Evolutionary conservation across 1,284 basidiomycete species (phyloP), one percentile per base, ranked within the genome.

Genomic region (Malassezia brasiliensis): DNA sequence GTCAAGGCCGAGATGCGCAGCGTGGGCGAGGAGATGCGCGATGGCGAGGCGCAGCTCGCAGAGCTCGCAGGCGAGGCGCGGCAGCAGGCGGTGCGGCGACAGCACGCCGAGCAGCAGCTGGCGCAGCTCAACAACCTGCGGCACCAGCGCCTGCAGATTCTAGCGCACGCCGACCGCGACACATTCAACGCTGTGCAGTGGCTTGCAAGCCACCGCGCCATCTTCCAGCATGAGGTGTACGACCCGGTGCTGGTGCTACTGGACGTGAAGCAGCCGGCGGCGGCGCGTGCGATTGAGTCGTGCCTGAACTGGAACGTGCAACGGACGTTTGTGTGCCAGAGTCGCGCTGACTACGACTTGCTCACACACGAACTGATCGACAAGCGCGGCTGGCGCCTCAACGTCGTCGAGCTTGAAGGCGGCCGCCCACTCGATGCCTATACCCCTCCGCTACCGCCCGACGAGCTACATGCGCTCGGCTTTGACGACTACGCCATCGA

Each of bases 291-390:
- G 6, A 82, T 96, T 6, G 93, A 98, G 69, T 79, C 81, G 0
- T 85, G 83, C 50, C 83, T 94, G 59, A 80, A 69, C 51, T 67
- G 65, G 17, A 77, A 36, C 1, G 49, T 61, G n/a, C 61, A 53
- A n/a, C 65, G 93, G 87, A 88, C 84, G 0, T 86, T 98, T 72
- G 83, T 98, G 3, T 84, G 85, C 34, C 86, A 91, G 72, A 85
- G 83, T 61, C 81, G 85, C 54, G 85, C 87, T 35, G 93, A 98
- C 70, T 88, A 88, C 55, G 79, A 85, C 30, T 42, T 66, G 5
- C 66, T 76, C 44, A 68, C 69, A 38, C 84, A 86, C 62, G 75
- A 77, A 34, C 52, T 74, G 17, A 79, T 88, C 62, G 85, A 86
- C 64, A 84, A 85, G 66, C 56, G 47, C 19, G 56, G 61, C 17